Base-by-base conservation (phyloP, 2,329 filamentous ascomycete species). In the Botrytis aclada region DNA sequence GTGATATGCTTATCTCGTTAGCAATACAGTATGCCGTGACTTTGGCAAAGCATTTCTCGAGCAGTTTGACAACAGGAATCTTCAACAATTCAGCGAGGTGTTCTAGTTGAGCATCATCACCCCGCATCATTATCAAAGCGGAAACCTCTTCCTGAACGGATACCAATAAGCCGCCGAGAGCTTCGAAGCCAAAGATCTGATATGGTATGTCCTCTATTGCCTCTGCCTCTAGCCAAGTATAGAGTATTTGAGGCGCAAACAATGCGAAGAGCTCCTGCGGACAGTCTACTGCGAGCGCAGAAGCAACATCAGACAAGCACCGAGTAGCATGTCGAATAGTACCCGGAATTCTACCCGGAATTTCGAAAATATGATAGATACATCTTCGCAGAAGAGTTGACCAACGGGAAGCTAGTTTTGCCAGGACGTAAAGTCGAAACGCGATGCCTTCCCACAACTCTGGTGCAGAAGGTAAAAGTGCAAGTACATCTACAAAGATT, bases 301-400 rank as follows among this genome's bases (percentile, higher is more conserved):
- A 82, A 6, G 95, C 89, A 45, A 98, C 89, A 20, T 87, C 85
- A 7, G 82, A 81, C 61, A 98, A 85, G 77, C 93, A 97, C 69
- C 87, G 87, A 72, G 88, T 88, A 1, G 95, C 95, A 82, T 98
- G 92, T 32, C 85, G 84, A 32, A 86, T 85, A 10, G 92, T 92
- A 18, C 84, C 82, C 4, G 87, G 83, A 22, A 97, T 88, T 72
- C 90, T 89, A 1, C 92, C 93, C 2, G 95, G 93, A 0, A 92
- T 94, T 81, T 98, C 96, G 77, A 98, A 97, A 34, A 98, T 94
- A 81, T 96, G 92, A 81, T 98, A 99, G 29, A 97, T 92, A 76
- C 94, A 94, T 76, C 92, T 90, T 69, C 95, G 91, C 61, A 98
- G 86, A 32, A 98, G 85, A 0, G 95, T 97, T 74, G 94, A 90